Evolutionary conservation across 345 rosid genomes (phyloP), one percentile per base, ranked within the genome.

Genomic region (Euclidium syriacum): DNA sequence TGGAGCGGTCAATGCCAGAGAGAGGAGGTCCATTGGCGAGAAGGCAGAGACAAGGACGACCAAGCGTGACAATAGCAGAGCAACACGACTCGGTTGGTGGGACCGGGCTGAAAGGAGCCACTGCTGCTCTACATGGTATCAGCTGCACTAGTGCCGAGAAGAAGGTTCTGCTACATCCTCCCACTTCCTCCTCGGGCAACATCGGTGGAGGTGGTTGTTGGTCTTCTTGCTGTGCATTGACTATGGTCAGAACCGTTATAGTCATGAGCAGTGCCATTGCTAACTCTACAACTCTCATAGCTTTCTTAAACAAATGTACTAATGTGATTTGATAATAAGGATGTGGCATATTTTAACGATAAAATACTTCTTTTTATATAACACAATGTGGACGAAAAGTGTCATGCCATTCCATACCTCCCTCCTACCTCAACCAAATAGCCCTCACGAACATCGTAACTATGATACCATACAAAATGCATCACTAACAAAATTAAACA

Each of bases 121-220:
- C 95, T 1, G 95, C 84, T 33, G 95, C 77, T 67, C 91, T 78
- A 57, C 97, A 94, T 5, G 97, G 99, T 69, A 90, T 80, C 50
- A 92, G 75, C 75, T 92, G 99, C 10, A 90, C 87, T 11, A 92
- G 76, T 6, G 90, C 78, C 0, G 88, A 78, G 75, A 89, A 84
- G 79, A 89, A 92, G 5, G 99, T 89, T 70, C 83, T 83, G 33
- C 78, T 70, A 56, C 97, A 92, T 19, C 75, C 66, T 49, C 71
- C 75, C 22, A 51, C 48, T 42, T 64, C 71, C 10, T 64, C 75
- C 55, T 17, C 75, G 1, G 66, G 75, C 7, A 71, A 34, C 65
- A 50, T 58, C 11, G 75, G 75, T 44, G 73, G 68, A 18, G 71
- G 66, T 58, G 64, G 71, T 43, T 41, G 75, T 20, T 51, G 64